These are phyloP conservation scores for Penicillium sp. DNA, from an alignment of 2,329 filamentous ascomycete species.

Conservation along the genomic window DNA sequence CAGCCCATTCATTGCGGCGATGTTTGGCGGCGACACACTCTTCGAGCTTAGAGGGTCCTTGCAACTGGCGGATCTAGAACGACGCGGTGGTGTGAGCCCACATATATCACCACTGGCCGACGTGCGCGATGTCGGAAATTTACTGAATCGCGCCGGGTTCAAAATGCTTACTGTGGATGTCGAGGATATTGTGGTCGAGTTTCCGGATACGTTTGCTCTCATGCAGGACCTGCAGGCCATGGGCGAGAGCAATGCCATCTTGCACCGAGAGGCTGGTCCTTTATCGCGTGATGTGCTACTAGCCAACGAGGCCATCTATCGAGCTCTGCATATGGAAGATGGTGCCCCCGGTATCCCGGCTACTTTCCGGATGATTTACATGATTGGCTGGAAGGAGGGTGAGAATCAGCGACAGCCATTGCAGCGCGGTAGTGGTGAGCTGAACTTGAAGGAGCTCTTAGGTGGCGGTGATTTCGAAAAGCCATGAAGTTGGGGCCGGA, in stretches of 20 bases:
- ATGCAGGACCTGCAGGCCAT: constrained; percentile 95
- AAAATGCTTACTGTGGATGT: constrained; percentile 95
- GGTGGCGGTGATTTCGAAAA: constrained; percentile 41
- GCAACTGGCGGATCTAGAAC: constrained; percentile 85
- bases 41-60: constrained; percentile 90
- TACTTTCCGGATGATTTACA: constrained; percentile 92
- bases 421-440: constrained; percentile 72
- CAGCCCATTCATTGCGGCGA: constrained; percentile 84
- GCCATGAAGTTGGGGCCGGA: constrained; percentile 13
- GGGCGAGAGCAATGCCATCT: constrained; percentile 87
- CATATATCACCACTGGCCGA: constrained; percentile 89
- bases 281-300: constrained; percentile 78
- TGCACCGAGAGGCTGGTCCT: constrained; percentile 73
- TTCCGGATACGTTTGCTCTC: constrained; percentile 78
- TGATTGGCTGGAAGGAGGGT: constrained; percentile 97
- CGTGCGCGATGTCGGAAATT: constrained; percentile 80
- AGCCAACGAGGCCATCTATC: constrained; percentile 83
- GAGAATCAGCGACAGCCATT: constrained; percentile 72
- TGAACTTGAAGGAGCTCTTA: constrained; percentile 81
- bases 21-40: constrained; percentile 91
- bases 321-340: constrained; percentile 75
- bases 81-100: constrained; percentile 83
- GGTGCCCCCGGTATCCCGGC: constrained; percentile 65
- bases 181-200: constrained; percentile 94
- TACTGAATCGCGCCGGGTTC: constrained; percentile 82